A percentile compares a stretch with the other conserved stretches of the same genome.
phyloP scores from a whole-genome alignment of 2,329 filamentous ascomycete species.

The Sporothrix sp. region DNA sequence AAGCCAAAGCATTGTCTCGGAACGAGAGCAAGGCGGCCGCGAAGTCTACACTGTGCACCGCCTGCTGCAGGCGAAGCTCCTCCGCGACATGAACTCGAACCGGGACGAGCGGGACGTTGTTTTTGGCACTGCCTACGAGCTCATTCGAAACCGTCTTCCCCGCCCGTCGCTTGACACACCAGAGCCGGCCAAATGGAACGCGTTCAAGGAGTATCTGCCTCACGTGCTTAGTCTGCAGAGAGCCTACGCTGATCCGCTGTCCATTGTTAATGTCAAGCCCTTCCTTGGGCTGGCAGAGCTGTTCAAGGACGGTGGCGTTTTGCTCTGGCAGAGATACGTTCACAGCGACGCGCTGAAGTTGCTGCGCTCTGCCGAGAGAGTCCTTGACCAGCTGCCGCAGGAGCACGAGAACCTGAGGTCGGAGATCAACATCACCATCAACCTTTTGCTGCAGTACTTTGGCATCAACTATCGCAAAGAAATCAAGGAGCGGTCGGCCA shows the following conservation, averaged over 20 bases:
- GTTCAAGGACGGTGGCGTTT: conserved; percentile 17
- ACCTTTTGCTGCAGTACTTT: conserved; percentile 17
- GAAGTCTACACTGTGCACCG: conserved; percentile 15
- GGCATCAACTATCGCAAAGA: conserved; percentile 17
- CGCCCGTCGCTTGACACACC: conserved; percentile 15
- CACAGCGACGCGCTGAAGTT: conserved; percentile 13
- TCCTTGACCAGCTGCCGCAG: conserved; percentile 9
- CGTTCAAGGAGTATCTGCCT: conserved; percentile 16
- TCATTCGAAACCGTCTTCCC: conserved; percentile 15
- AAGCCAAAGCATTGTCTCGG: conserved; percentile 12
- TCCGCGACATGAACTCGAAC: conserved; percentile 13
- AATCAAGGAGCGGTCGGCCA: conserved; percentile 12
- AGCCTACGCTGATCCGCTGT: conserved; percentile 14
- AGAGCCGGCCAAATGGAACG: conserved; percentile 14
- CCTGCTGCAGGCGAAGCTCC: conserved; percentile 12
- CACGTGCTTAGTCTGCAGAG: conserved; percentile 16
- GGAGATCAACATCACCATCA: conserved; percentile 15
- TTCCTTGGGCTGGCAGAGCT: conserved; percentile 14
- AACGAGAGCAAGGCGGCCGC: conserved; percentile 9
- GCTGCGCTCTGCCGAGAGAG: conserved; percentile 14
- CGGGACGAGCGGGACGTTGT: conserved; percentile 11
- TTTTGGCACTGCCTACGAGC: conserved; percentile 13
- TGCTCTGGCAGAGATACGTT: conserved; percentile 16
- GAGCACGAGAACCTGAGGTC: conserved; percentile 4
- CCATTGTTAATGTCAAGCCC: conserved; percentile 15